Evolutionary conservation across 257 asterid species (phyloP), one percentile per base, ranked within the genome.

Genomic region (Leptodermis oblonga): DNA sequence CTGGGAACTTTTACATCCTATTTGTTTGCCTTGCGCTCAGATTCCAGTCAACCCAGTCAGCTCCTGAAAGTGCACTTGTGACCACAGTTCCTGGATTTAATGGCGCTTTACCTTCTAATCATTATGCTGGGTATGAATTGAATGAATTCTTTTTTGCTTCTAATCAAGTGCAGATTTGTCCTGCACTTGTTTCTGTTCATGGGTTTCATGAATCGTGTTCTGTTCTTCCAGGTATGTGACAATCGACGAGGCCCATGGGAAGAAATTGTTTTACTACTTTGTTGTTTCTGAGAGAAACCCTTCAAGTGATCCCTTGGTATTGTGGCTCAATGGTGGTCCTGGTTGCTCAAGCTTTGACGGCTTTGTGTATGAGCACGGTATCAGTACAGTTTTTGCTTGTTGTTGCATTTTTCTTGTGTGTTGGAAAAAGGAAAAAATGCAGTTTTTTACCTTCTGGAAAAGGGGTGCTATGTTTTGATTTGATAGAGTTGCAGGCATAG

Each of bases 311-410:
- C 99, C 97, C 13, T 76, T 93, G 43, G 97, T 90, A 66, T 90
- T 93, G 45, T 93, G 97, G 99, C 97, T 93, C 33, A 93, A 93
- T 78, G 99, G 99, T 41, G 99, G 97, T 7, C 99, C 99, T 13
- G 99, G 99, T 5, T 90, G 99, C 77, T 93, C 99, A 15, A 93
- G 99, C 86, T 93, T 93, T 60, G 99, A 93, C 87, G 99, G 96
- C 26, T 93, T 90, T 70, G 88, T 93, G 68, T 93, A 88, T 76
- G 99, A 93, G 68, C 96, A 93, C 52, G 99, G 99, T 93, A 86
- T 74, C 9, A 52, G 7, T 52, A 22, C 59, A 52, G 59, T 12
- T 52, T 49, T 49, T 52, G 15, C 15, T 4, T 39, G 43, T 39
- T 39, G 4, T 39, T 10, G 10, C 7, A 39, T 4, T 39, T 4